Evolutionary conservation across 73 alveolate species (phyloP).

Genomic region (Paramecium primaurelia): DNA sequence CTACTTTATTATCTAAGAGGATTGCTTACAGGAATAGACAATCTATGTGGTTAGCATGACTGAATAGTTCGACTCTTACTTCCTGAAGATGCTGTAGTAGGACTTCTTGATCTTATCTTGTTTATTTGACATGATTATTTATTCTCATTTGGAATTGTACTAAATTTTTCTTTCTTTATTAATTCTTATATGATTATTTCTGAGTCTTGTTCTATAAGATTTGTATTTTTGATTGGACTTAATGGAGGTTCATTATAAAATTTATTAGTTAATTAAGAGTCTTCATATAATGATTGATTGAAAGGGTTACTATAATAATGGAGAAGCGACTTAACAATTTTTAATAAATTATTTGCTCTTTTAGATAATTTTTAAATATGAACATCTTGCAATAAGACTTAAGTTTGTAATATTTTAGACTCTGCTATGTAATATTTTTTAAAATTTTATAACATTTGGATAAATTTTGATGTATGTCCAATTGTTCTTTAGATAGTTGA

Average conservation of each 20-base stretch:
- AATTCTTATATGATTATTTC: neutral
- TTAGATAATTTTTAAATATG: neutral
- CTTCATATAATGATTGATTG: neutral
- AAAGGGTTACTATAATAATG: neutral
- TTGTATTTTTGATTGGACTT: neutral
- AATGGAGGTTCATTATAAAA: neutral
- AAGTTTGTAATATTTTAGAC: neutral
- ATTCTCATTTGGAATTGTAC: neutral
- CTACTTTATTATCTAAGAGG: neutral
- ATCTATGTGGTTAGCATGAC: neutral
- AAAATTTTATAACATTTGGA: neutral
- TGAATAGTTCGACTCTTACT: neutral
- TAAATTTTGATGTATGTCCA: neutral
- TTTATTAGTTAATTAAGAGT: neutral
- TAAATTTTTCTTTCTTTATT: neutral
- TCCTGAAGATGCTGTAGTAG: neutral
- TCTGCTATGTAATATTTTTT: neutral
- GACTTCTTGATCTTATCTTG: neutral
- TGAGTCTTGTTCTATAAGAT: neutral
- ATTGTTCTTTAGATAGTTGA: neutral
- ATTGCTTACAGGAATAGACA: neutral
- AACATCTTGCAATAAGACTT: neutral
- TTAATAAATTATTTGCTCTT: neutral
- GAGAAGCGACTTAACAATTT: neutral
- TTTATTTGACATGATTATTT: neutral